phyloP scores from a whole-genome alignment of 129 eudicot genomes.

The Centella asiatica region DNA sequence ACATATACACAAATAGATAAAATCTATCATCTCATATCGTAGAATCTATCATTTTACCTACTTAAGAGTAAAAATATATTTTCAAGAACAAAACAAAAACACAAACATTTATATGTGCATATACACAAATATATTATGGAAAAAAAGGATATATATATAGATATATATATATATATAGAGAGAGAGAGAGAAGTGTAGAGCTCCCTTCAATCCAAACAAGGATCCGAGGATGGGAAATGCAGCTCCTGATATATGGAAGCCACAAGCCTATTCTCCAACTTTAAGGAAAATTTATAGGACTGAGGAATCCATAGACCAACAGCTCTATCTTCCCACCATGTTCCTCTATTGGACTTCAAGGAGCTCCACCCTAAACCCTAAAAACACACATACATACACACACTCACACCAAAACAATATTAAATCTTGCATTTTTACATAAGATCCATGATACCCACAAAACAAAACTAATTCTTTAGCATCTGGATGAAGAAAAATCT shows the following conservation, averaged over 20 bases:
- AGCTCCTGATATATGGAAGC: slow-evolving; percentile 53
- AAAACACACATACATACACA: not conserved
- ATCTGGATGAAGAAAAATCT: too few species aligned
- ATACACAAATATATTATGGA: not conserved
- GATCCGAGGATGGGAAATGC: slow-evolving; percentile 21
- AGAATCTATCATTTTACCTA: not conserved
- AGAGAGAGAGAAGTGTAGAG: slow-evolving; percentile 24
- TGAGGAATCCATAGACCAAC: slow-evolving; percentile 46
- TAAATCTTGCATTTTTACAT: too few species aligned
- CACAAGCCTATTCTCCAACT: slow-evolving; percentile 26
- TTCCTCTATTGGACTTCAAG: slow-evolving; percentile 46
- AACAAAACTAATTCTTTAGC: too few species aligned
- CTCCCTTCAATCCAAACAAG: slow-evolving; percentile 63
- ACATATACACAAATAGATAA: too few species aligned
- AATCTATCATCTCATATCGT: too few species aligned
- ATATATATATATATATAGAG: not conserved
- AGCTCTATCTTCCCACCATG: slow-evolving; percentile 27
- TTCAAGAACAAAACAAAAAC: too few species aligned
- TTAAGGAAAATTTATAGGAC: slow-evolving; percentile 7
- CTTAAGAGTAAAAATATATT: too few species aligned
- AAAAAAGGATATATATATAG: not conserved
- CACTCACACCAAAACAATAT: not conserved
- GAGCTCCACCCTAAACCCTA: slow-evolving; percentile 32
- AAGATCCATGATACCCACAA: too few species aligned
- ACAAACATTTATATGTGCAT: not conserved